These are phyloP conservation scores for Tetrahymena thermophila DNA, from an alignment of 73 alveolate species.

Conservation along the genomic window DNA sequence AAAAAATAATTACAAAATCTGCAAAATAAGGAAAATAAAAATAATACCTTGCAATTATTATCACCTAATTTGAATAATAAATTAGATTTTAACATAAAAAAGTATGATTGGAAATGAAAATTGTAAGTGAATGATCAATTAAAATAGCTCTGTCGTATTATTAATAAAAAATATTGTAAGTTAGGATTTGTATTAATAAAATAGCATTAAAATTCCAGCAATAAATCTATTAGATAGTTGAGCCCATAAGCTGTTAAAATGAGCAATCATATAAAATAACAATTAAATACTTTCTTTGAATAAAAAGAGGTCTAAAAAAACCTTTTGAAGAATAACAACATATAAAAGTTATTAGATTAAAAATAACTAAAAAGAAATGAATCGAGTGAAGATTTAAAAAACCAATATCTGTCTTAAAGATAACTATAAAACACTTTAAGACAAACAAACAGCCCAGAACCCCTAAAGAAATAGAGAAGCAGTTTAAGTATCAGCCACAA, in stretches of 20 bases:
- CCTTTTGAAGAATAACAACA: neutral
- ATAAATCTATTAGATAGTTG: neutral
- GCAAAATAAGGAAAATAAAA: neutral
- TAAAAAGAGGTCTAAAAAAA: neutral
- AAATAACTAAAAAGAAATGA: neutral
- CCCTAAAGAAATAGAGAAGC: neutral
- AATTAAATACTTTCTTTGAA: neutral
- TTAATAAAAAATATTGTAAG: neutral
- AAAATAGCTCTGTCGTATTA: neutral
- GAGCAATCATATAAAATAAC: neutral
- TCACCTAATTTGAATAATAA: neutral
- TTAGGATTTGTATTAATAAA: neutral
- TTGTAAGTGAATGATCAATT: neutral
- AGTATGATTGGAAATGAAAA: neutral
- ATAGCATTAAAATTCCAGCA: neutral
- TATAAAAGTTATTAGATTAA: neutral
- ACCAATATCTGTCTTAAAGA: neutral
- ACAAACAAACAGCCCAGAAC: neutral
- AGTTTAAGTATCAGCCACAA: neutral
- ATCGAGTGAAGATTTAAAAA: neutral
- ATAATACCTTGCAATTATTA: neutral
- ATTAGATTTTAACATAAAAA: neutral
- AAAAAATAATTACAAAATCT: too few relatives aligned
- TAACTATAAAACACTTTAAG: neutral
- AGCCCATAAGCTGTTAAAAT: neutral